A percentile compares a stretch with the other conserved stretches of the same genome.
Conservation (phyloP, 2,329 filamentous ascomycete species). For the Penicillium sp. region DNA sequence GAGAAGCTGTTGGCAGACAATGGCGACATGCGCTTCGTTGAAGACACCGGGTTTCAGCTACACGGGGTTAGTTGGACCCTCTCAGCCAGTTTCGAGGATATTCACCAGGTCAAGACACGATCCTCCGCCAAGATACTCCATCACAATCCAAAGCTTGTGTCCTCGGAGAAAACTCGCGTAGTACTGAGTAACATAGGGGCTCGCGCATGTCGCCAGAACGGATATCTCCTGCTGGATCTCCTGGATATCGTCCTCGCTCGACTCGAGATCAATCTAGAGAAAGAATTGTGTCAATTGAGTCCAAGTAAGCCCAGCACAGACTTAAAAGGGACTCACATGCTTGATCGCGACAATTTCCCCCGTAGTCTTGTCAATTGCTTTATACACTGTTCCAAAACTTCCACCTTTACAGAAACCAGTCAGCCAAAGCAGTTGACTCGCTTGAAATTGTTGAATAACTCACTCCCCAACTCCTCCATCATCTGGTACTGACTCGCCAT, state of each 20-base stretch:
- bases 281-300: constrained; percentile 23
- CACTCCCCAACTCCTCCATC: constrained; percentile 93
- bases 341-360: constrained; percentile 97
- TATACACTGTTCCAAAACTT: constrained; percentile 96
- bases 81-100: neutral
- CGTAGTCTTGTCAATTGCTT: constrained; percentile 87
- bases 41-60: constrained; percentile 90
- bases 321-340: constrained; percentile 66
- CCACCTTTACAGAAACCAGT: constrained; percentile 64
- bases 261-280: constrained; percentile 91
- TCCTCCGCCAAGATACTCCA: constrained; percentile 95
- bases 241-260: constrained; percentile 96
- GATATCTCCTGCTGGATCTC: constrained; percentile 98
- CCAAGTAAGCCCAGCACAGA: neutral
- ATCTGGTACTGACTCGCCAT: constrained; percentile 91
- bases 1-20: constrained; percentile 90
- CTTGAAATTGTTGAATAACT: constrained; percentile 45
- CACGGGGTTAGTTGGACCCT: neutral
- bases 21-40: constrained; percentile 86
- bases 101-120: constrained; percentile 89
- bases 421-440: constrained; percentile 21
- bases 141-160: constrained; percentile 98
- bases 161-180: constrained; percentile 95
- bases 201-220: constrained; percentile 91
- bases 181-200: constrained; percentile 93